Conservation (phyloP, 2,329 filamentous ascomycete genomes). For the Drechslerella dactyloides region DNA sequence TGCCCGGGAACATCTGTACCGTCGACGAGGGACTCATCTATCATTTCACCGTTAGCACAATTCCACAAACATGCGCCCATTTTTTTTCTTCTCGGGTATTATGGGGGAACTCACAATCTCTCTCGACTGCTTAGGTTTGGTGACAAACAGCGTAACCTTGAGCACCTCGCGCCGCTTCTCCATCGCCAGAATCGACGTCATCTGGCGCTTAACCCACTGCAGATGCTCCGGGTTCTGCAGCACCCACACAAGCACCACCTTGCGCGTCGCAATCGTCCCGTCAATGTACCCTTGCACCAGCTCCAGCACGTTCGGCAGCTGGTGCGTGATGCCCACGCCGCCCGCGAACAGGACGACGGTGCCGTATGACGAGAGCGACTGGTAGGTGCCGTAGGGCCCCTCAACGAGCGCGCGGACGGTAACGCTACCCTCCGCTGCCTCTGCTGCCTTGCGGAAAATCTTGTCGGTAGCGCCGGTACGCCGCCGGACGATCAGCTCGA, state of each 20-base stretch:
- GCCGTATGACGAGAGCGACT: conserved; percentile 75
- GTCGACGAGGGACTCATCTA: conserved; percentile 70
- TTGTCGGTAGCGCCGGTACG: conserved; percentile 75
- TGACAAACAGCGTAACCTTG: conserved; percentile 79
- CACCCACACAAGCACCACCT: conserved; percentile 77
- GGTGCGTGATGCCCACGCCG: conserved; percentile 80
- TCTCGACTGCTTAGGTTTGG: conserved; percentile 61
- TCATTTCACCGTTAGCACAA: conserved; percentile 15
- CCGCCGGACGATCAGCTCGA: conserved; percentile 75
- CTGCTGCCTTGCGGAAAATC: conserved; percentile 71
- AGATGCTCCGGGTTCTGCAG: conserved; percentile 80
- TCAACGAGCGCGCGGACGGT: conserved; percentile 72
- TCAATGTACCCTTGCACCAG: conserved; percentile 72
- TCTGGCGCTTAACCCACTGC: conserved; percentile 83
- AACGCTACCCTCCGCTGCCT: conserved; percentile 68
- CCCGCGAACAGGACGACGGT: conserved; percentile 80
- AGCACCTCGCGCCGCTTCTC: conserved; percentile 75
- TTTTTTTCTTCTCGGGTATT: no score
- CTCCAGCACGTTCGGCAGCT: conserved; percentile 75
- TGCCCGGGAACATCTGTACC: conserved; percentile 83
- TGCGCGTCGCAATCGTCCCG: conserved; percentile 73
- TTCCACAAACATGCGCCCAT: no score
- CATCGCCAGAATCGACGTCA: conserved; percentile 79
- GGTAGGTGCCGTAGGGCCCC: conserved; percentile 77
- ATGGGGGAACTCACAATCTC: conserved; percentile 58